A percentile compares a stretch with the other conserved stretches of the same genome.
Conservation (phyloP, 805 yeast species). For the Candida boidinii region DNA sequence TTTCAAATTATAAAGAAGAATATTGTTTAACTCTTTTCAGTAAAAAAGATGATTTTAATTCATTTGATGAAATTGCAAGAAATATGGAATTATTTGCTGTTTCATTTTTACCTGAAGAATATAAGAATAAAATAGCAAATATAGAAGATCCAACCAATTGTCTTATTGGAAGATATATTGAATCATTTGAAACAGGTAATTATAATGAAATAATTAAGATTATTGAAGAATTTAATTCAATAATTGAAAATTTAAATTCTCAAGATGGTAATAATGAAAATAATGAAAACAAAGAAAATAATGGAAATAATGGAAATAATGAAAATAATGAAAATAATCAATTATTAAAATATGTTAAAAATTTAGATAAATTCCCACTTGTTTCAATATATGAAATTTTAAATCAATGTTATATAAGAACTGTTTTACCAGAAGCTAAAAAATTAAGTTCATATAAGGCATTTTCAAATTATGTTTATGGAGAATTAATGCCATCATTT, state of each 20-base stretch:
- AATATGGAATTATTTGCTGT: conserved; percentile 34
- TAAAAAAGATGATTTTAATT: conserved; percentile 48
- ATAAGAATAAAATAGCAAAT: conserved; percentile 24
- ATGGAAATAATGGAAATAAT: no score
- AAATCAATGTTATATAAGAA: conserved; percentile 64
- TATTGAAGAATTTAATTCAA: conserved; percentile 35
- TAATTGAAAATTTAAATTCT: conserved; percentile 27
- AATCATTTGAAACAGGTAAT: conserved; percentile 24
- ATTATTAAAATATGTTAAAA: conserved; percentile 10
- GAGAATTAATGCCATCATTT: conserved; percentile 78
- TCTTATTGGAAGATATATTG: conserved; percentile 29
- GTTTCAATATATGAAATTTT: conserved; percentile 58
- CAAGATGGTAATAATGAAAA: no score
- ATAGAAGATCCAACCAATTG: conserved; percentile 22
- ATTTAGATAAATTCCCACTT: conserved; percentile 23
- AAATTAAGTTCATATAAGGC: conserved; percentile 68
- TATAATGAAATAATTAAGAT: conserved; percentile 18
- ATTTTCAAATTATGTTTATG: conserved; percentile 85
- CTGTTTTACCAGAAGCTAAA: conserved; percentile 66
- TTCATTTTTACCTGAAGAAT: conserved; percentile 30
- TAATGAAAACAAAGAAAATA: no score
- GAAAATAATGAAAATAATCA: conserved; percentile 23
- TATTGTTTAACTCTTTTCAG: conserved; percentile 42
- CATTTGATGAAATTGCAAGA: conserved; percentile 52
- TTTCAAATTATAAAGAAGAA: conserved; percentile 40